Percentiles rank a stretch among this genome's conserved stretches.
Conservation (phyloP, 345 rosid species). For the Viola odorata region DNA sequence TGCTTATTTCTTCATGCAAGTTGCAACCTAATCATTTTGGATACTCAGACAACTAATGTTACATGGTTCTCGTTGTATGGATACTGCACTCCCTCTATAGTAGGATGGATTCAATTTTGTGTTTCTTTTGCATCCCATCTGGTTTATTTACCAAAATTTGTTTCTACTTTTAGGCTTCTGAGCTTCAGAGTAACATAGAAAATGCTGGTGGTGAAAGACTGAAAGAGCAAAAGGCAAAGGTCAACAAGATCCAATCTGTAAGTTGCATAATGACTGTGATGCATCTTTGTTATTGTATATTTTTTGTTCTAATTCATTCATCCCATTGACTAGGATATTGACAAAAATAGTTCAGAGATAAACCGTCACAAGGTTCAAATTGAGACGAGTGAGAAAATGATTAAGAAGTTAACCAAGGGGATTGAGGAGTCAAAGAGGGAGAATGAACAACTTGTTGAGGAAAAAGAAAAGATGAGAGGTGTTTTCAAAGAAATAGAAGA, state of each 20-base stretch:
- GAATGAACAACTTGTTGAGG: slow-evolving; percentile 57
- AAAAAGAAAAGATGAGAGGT: slow-evolving; percentile 58
- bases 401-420: slow-evolving; percentile 79
- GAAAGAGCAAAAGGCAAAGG: slow-evolving; percentile 75
- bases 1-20: background rate
- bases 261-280: slow-evolving; percentile 28
- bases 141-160: background rate
- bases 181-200: slow-evolving; percentile 84
- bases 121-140: background rate
- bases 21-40: slow-evolving; percentile 4
- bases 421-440: slow-evolving; percentile 76
- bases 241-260: slow-evolving; percentile 78
- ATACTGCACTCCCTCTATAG: no score
- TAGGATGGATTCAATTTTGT: no score
- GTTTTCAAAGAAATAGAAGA: slow-evolving; percentile 66
- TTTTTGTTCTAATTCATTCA: slow-evolving; percentile 21
- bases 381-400: slow-evolving; percentile 79
- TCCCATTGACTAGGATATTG: slow-evolving; percentile 57
- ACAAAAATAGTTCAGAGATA: slow-evolving; percentile 74
- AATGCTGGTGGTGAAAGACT: slow-evolving; percentile 80
- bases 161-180: slow-evolving; percentile 47
- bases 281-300: slow-evolving; percentile 13
- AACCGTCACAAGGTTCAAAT: slow-evolving; percentile 85
- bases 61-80: background rate
- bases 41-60: background rate